phyloP scores from a whole-genome alignment of 1,139 yeast species.

The Yamadazyma sp. region DNA sequence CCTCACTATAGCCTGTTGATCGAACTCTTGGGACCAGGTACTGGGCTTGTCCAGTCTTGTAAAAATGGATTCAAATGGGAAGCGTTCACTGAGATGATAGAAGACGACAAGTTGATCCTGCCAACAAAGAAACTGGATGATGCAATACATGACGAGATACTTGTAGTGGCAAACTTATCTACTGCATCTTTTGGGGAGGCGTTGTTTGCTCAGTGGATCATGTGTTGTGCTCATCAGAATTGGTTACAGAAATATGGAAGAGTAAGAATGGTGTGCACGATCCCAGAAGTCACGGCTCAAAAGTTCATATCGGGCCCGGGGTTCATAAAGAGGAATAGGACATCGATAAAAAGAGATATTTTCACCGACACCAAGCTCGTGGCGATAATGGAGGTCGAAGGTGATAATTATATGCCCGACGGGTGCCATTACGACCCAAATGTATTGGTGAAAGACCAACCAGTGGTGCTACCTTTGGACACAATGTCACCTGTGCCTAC shows the following conservation, averaged over 20 bases:
- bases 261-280: constrained; percentile 67
- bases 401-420: constrained; percentile 22
- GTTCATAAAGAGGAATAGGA: constrained; percentile 49
- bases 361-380: constrained; percentile 53
- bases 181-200: constrained; percentile 56
- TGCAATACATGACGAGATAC: constrained; percentile 58
- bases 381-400: constrained; percentile 40
- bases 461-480: constrained; percentile 26
- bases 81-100: constrained; percentile 48
- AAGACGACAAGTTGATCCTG: constrained; percentile 37
- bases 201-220: constrained; percentile 72
- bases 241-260: constrained; percentile 79
- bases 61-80: constrained; percentile 68
- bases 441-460: constrained; percentile 38
- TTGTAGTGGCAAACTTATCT: constrained; percentile 67
- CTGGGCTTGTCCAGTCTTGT: constrained; percentile 30
- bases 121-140: constrained; percentile 43
- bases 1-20: constrained; percentile 27
- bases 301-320: constrained; percentile 59
- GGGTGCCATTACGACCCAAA: constrained; percentile 41
- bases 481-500: constrained; percentile 26
- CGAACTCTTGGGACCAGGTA: constrained; percentile 20
- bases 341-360: constrained; percentile 61
- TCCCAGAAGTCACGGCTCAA: constrained; percentile 57
- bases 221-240: constrained; percentile 65